A percentile compares a stretch with the other conserved stretches of the same genome.
These are phyloP conservation scores for Plicaturopsis crispa DNA, from an alignment of 768 basidiomycete species.

Conservation along the genomic window DNA sequence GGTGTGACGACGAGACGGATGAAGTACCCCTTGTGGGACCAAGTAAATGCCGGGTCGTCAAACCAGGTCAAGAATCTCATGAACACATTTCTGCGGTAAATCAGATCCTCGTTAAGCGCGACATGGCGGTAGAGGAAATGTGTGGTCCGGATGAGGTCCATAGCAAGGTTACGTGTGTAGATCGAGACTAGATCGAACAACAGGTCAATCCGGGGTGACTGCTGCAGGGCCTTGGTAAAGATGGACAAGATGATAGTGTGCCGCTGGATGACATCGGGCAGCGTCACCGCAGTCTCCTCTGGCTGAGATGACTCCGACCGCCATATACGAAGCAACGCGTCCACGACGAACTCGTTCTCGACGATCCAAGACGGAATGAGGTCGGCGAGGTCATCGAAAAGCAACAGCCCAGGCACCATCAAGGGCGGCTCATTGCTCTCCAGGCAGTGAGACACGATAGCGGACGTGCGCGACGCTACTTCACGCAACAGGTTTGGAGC, in stretches of 20 bases:
- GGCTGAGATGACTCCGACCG: conserved; percentile 35
- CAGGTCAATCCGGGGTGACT: conserved; percentile 75
- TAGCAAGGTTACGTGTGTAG: conserved; percentile 71
- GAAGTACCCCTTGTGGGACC: conserved; percentile 73
- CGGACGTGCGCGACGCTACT: conserved; percentile 49
- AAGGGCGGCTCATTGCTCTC: conserved; percentile 39
- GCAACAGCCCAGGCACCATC: conserved; percentile 62
- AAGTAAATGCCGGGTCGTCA: conserved; percentile 50
- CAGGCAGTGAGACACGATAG: conserved; percentile 45
- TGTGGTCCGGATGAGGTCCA: conserved; percentile 72
- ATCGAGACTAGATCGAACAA: conserved; percentile 82
- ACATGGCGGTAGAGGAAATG: conserved; percentile 86
- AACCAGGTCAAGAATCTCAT: conserved; percentile 86
- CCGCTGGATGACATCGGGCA: conserved; percentile 47
- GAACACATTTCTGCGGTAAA: conserved; percentile 76
- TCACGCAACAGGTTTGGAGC: conserved; percentile 72
- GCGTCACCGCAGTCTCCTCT: conserved; percentile 32
- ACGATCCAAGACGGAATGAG: conserved; percentile 66
- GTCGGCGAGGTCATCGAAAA: conserved; percentile 70
- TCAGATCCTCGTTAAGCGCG: conserved; percentile 58
- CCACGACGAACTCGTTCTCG: conserved; percentile 58
- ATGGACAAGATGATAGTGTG: conserved; percentile 66
- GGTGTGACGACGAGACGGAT: conserved; percentile 85
- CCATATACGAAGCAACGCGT: conserved; percentile 74
- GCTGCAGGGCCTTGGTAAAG: conserved; percentile 65